A percentile compares a stretch with the other conserved stretches of the same genome.
These are phyloP conservation scores for Ustilago bromivora DNA, from an alignment of 1,284 basidiomycete genomes.

Conservation along the genomic window DNA sequence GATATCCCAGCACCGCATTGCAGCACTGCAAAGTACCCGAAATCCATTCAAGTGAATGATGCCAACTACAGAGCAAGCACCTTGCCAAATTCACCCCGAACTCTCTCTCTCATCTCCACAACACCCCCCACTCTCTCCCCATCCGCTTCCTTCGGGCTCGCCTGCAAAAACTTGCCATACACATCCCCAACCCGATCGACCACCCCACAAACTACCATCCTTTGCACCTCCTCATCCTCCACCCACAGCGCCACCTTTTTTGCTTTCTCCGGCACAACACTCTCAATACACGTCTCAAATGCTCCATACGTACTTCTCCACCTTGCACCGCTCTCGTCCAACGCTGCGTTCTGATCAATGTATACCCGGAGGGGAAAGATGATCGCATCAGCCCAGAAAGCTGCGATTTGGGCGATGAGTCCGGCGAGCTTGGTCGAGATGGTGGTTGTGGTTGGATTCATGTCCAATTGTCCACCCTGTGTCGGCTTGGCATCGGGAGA, in stretches of 20 bases:
- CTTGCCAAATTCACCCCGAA: slow-evolving; percentile 16
- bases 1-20: background rate
- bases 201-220: slow-evolving; percentile 12
- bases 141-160: slow-evolving; percentile 4
- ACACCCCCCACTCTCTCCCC: background rate
- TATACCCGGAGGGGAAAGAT: slow-evolving; percentile 39
- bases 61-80: background rate
- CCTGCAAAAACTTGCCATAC: slow-evolving; percentile 18
- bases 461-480: slow-evolving; percentile 12
- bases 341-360: slow-evolving; percentile 19
- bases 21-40: background rate
- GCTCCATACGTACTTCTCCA: slow-evolving; percentile 31
- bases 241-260: slow-evolving; percentile 32
- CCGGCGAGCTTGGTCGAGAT: slow-evolving; percentile 12
- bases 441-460: slow-evolving; percentile 22
- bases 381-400: slow-evolving; percentile 29
- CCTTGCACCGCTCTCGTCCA: slow-evolving; percentile 14
- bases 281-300: slow-evolving; percentile 44
- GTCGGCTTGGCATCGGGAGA: background rate
- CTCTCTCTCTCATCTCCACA: slow-evolving; percentile 14
- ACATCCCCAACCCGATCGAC: slow-evolving; percentile 2
- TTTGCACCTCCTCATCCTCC: slow-evolving; percentile 38
- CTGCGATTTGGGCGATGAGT: slow-evolving; percentile 14
- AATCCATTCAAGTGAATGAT: background rate
- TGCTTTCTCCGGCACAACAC: slow-evolving; percentile 26